A percentile compares a stretch with the other conserved stretches of the same genome.
Evolutionary conservation across 2,329 filamentous ascomycete species (phyloP).

Genomic region (Cercospora sesami): DNA sequence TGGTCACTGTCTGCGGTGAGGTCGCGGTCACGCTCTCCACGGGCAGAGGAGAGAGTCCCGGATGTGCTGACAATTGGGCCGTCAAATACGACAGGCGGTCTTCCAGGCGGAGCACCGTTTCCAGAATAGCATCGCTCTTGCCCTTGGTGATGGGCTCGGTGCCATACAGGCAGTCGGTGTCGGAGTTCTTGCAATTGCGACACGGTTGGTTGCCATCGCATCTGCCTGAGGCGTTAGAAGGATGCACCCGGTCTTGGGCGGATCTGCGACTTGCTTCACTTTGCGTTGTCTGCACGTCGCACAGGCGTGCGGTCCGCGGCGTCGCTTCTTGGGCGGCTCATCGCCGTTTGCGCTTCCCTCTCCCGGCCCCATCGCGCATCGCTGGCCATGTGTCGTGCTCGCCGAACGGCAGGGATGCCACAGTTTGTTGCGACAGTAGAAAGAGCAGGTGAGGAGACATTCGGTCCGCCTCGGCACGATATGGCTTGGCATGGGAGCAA

Average conservation of each 20-base stretch:
- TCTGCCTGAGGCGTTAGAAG: not conserved
- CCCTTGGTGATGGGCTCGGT: constrained; percentile 18
- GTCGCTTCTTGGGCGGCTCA: constrained; percentile 18
- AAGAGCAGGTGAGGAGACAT: not conserved
- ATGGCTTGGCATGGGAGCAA: not conserved
- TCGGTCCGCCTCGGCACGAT: constrained; percentile 7
- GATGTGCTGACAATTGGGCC: constrained; percentile 2
- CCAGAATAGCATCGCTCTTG: constrained; percentile 22
- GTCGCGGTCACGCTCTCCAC: not conserved
- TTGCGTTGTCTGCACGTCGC: constrained; percentile 17
- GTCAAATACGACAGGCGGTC: constrained; percentile 14
- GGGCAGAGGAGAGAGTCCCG: not conserved
- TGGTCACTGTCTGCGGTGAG: constrained; percentile 12
- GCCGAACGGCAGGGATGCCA: not conserved
- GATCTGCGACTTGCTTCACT: constrained; percentile 7
- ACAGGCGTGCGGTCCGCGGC: constrained; percentile 18
- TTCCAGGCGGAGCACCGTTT: constrained; percentile 17
- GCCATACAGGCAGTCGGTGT: constrained; percentile 18
- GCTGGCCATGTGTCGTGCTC: not conserved
- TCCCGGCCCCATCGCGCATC: constrained; percentile 1
- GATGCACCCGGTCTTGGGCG: not conserved
- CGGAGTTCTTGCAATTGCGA: constrained; percentile 10
- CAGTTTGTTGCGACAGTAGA: not conserved
- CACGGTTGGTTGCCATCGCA: constrained; percentile 21
- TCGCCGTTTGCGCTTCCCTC: constrained; percentile 11